Evolutionary conservation across 2,329 filamentous ascomycete genomes (phyloP).

Genomic region (Ophiobolus disseminans): DNA sequence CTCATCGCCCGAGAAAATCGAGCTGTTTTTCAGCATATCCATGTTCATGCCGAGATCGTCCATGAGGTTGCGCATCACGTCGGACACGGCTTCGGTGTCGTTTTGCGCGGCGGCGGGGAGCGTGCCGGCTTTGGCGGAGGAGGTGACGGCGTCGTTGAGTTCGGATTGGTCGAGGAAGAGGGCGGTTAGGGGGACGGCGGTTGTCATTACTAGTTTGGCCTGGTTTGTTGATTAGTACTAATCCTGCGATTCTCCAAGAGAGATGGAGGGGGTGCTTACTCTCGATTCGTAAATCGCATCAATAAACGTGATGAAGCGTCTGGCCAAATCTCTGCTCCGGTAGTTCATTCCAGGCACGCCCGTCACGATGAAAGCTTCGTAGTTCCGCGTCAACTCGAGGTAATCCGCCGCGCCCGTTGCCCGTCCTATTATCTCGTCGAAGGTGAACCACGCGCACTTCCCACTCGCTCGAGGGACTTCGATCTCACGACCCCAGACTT

Average conservation of each 20-base stretch:
- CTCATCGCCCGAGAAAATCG: conserved; percentile 91
- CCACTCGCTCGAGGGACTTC: conserved; percentile 87
- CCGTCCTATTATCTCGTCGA: conserved; percentile 86
- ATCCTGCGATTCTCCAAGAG: neutral
- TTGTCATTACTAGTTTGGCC: conserved; percentile 94
- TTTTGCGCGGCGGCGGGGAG: conserved; percentile 47
- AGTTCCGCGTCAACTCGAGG: conserved; percentile 85
- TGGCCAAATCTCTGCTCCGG: conserved; percentile 81
- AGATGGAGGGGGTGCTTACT: conserved; percentile 47
- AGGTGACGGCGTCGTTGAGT: conserved; percentile 55
- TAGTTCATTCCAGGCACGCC: conserved; percentile 92
- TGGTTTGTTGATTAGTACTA: conserved; percentile 49
- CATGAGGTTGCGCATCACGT: conserved; percentile 80
- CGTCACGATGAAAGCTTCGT: conserved; percentile 91
- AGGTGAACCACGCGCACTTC: conserved; percentile 87
- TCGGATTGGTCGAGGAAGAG: conserved; percentile 77
- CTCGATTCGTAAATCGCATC: conserved; percentile 89
- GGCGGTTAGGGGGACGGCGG: conserved; percentile 81
- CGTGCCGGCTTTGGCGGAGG: conserved; percentile 48
- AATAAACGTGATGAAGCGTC: conserved; percentile 96
- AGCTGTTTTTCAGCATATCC: conserved; percentile 81
- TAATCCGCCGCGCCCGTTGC: conserved; percentile 96
- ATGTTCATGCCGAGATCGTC: conserved; percentile 88
- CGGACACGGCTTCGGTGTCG: conserved; percentile 62
- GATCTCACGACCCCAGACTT: conserved; percentile 92